Base-by-base conservation (phyloP, 2,329 filamentous ascomycete genomes). In the Xylaria sp. region DNA sequence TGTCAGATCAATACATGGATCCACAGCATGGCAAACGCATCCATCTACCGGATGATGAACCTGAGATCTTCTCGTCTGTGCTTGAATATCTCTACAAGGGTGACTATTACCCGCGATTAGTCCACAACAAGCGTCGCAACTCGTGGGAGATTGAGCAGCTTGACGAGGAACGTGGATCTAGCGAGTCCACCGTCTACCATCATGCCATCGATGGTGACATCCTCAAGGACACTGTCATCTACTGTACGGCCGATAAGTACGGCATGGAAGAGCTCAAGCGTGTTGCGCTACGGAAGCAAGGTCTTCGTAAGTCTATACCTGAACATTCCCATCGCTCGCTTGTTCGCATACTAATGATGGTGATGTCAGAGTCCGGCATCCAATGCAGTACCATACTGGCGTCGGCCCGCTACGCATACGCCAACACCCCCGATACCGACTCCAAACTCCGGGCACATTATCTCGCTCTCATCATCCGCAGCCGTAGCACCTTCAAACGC, bases 21-120 rank as follows among this genome's bases (percentile, higher is more conserved):
- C 76, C 79, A n/a, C 79, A 84, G 65, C 78, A 79, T 57, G 85
- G 84, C 77, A 94, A 93, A 81, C 90, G 91, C 63, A 91, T 97
- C 78, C 87, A 91, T 60, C 88, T 97, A 1, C 91, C 93, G 1
- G 89, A 95, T 68, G 94, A 97, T 80, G 91, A 94, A 74, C 93
- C 94, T 23, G 93, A 97, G 79, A 91, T 97, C 76, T 94, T 97
- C 80, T 97, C 93, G 7, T 94, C 92, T 6, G 87, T 97, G 11
- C 89, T 97, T 65, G 94, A 97, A 79, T 97, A 92, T 74, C 89
- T 97, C 65, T 97, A 97, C 87, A 97, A 97, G 82, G 94, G 94
- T 72, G 94, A 97, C 81, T 97, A 97, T 83, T 94, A 91, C 74
- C 94, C 94, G 3, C 91, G 92, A 20, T 86, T 97, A 28, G 82